Evolutionary conservation across 2,329 filamentous ascomycete species (phyloP), one percentile per base, ranked within the genome.

Genomic region (Falciphora oryzae): DNA sequence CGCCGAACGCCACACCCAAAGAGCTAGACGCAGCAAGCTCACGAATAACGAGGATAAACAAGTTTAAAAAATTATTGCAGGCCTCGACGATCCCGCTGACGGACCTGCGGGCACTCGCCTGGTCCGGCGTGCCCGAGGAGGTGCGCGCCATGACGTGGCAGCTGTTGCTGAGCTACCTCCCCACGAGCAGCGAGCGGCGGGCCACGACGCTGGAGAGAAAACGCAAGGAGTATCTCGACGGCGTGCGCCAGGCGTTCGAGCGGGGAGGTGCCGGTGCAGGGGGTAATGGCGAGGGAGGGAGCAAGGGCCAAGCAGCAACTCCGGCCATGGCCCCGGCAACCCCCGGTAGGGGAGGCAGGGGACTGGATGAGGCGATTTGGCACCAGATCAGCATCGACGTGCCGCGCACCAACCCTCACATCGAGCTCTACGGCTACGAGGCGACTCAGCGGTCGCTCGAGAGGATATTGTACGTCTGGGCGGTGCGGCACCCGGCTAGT

Each of bases 91-190:
- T 99, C 70, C 89, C 92, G 2, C 78, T 98, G 2, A 81, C 89
- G 25, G 94, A 98, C 63, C 82, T 99, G 29, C 86, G 95, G 67
- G 84, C 92, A 65, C 82, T 93, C 38, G 93, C 95, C 35, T 99
- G 96, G 95, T 95, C 93, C 63, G 95, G 95, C 16, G 85, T 98
- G 50, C 96, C 95, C 0, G 89, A 92, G 71, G 96, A 99, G 79
- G 93, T 99, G 25, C 91, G 96, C 65, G 92, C 95, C 62, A 97
- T 99, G 90, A 95, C 94, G n/a, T 99, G 95, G 95, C 93, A 98
- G 76, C 83, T 99, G 29, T 83, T 99, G 27, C 85, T 99, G 29
- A 95, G 94, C 65, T 99, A 99, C 75, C 84, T 99, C 5, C 95
- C 96, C 1, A 96, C 94, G n/a, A 97, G 93, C 73, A 96, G 93